phyloP scores from a whole-genome alignment of 441 rosid genomes.

The Corymbia calophylla region DNA sequence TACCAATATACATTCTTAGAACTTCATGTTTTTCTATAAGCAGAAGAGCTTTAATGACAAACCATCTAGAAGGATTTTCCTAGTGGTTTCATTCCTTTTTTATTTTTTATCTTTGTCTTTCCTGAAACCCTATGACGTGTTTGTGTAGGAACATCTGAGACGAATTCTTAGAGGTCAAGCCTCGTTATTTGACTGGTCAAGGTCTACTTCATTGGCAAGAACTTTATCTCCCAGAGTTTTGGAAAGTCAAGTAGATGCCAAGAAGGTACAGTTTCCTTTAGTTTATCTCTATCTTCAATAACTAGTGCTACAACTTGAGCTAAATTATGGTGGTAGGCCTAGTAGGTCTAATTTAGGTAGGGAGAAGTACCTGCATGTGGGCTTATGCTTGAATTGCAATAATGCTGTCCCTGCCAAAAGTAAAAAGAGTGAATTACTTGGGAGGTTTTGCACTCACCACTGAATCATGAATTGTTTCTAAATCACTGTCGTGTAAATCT shows the following conservation, averaged over 20 bases:
- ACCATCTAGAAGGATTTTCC: background rate
- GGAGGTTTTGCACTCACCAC: background rate
- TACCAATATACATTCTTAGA: background rate
- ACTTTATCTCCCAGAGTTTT: constrained; percentile 92
- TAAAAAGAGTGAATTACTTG: background rate
- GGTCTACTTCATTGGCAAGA: constrained; percentile 93
- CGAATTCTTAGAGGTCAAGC: constrained; percentile 98
- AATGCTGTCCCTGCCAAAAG: background rate
- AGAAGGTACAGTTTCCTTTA: constrained; percentile 53
- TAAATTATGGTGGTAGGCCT: background rate
- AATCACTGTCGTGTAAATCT: background rate
- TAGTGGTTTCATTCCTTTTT: background rate
- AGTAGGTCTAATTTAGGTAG: background rate
- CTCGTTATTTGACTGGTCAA: constrained; percentile 92
- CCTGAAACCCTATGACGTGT: background rate
- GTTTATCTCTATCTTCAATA: background rate
- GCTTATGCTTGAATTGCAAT: background rate
- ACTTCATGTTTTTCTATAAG: background rate
- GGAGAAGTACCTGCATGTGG: background rate
- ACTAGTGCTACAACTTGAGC: background rate
- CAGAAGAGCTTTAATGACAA: background rate
- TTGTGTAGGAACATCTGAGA: constrained; percentile 72
- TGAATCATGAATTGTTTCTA: background rate
- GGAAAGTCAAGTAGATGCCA: constrained; percentile 96
- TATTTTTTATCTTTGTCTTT: background rate